phyloP scores from a whole-genome alignment of 1,284 basidiomycete species.

The Takashimella tepidaria region DNA sequence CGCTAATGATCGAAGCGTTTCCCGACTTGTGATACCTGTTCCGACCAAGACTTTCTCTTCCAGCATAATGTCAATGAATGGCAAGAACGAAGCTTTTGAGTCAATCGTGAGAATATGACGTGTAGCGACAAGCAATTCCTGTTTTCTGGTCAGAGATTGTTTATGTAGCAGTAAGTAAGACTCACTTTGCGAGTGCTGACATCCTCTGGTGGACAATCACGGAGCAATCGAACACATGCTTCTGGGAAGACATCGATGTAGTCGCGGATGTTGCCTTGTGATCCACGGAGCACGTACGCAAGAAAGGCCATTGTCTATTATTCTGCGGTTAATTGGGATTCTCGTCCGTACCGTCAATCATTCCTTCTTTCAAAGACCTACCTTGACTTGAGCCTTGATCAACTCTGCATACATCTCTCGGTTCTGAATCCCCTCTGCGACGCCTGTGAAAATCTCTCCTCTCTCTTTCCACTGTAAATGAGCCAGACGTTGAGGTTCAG shows the following conservation, averaged over 20 bases:
- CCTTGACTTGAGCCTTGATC: conserved; percentile 90
- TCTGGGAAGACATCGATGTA: conserved; percentile 79
- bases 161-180: not conserved
- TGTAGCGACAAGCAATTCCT: conserved; percentile 91
- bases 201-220: conserved; percentile 87
- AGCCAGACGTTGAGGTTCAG: conserved; percentile 79
- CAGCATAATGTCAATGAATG: conserved; percentile 82
- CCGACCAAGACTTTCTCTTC: conserved; percentile 91
- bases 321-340: too few relatives aligned
- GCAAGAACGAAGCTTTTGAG: conserved; percentile 73
- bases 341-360: too few relatives aligned
- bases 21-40: conserved; percentile 68
- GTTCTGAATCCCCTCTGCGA: conserved; percentile 70
- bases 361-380: too few relatives aligned
- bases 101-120: conserved; percentile 83
- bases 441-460: conserved; percentile 75
- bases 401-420: conserved; percentile 78
- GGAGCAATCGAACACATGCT: conserved; percentile 76
- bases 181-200: conserved; percentile 71
- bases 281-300: conserved; percentile 78
- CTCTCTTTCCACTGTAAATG: conserved; percentile 74
- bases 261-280: conserved; percentile 63
- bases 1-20: conserved; percentile 73
- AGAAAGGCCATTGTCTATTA: conserved; percentile 92
- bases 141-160: too few relatives aligned